Conservation (phyloP, 2,329 filamentous ascomycete species). For the Aspergillus sp. region DNA sequence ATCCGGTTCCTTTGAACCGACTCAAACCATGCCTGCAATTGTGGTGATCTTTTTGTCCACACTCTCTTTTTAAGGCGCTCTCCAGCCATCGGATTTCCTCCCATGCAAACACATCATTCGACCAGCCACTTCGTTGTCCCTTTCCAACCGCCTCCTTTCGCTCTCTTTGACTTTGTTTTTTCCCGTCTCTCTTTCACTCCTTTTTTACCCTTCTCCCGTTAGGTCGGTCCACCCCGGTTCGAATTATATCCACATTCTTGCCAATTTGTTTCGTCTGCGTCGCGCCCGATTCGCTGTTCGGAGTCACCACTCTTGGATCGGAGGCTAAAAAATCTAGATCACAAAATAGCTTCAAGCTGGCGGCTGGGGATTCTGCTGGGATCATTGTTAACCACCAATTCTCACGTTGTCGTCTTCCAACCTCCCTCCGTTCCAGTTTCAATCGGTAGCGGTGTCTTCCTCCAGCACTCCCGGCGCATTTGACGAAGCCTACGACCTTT, state of each 20-base stretch:
- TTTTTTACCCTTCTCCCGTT: conserved; percentile 4
- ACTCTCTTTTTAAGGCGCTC: conserved; percentile 10
- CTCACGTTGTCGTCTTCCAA: conserved; percentile 28
- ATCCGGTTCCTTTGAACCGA: not conserved
- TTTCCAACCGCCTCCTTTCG: conserved; percentile 1
- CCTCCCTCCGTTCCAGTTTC: conserved; percentile 15
- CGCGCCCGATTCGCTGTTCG: not conserved
- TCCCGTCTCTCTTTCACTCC: conserved; percentile 5
- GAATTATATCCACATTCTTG: conserved; percentile 20
- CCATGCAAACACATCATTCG: conserved; percentile 12
- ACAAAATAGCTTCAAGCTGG: not conserved
- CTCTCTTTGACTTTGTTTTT: conserved; percentile 10
- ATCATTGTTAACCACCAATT: not conserved
- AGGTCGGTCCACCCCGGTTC: no score
- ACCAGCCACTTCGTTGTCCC: conserved; percentile 23
- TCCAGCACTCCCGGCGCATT: conserved; percentile 27
- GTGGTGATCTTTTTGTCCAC: conserved; percentile 7
- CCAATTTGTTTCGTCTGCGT: conserved; percentile 1
- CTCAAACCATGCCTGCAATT: not conserved
- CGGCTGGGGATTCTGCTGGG: not conserved
- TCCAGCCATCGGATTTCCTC: conserved; percentile 37
- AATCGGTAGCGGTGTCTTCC: conserved; percentile 34
- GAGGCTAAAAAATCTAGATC: no score
- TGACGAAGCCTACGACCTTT: conserved; percentile 49
- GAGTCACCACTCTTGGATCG: not conserved